Evolutionary conservation across 2,329 filamentous ascomycete species (phyloP).

Genomic region (Teratosphaeria zuluensis): DNA sequence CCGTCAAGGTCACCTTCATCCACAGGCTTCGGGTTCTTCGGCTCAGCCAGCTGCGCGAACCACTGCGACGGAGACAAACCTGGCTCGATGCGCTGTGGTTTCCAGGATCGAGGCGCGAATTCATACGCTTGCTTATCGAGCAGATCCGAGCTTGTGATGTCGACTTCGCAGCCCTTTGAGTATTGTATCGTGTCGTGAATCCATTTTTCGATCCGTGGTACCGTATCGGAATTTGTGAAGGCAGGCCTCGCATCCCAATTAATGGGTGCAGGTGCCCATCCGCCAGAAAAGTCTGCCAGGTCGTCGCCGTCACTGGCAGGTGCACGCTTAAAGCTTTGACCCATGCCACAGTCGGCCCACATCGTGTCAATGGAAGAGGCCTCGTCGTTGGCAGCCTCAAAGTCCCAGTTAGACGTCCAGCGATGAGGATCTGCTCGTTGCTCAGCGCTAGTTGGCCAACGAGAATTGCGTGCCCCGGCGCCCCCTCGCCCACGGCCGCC

Average conservation of each 20-base stretch:
- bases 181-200: conserved; percentile 4
- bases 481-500: not conserved
- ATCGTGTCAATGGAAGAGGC: conserved; percentile 7
- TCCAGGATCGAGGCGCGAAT: conserved; percentile 24
- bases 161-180: not conserved
- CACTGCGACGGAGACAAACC: conserved; percentile 20
- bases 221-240: conserved; percentile 17
- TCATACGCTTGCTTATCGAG: not conserved
- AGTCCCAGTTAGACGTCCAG: conserved; percentile 11
- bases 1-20: conserved; percentile 18
- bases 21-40: conserved; percentile 11
- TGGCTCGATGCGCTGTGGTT: conserved; percentile 14
- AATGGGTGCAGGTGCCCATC: conserved; percentile 36
- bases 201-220: conserved; percentile 20
- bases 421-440: conserved; percentile 11
- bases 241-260: conserved; percentile 34
- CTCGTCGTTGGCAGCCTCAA: not conserved
- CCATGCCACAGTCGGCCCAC: conserved; percentile 10
- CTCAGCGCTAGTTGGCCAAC: conserved; percentile 8
- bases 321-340: conserved; percentile 6
- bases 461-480: not conserved
- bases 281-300: conserved; percentile 35
- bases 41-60: conserved; percentile 13
- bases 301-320: conserved; percentile 2
- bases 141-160: not conserved